Base-by-base conservation (phyloP, 805 yeast species). In the Candida awuae region DNA sequence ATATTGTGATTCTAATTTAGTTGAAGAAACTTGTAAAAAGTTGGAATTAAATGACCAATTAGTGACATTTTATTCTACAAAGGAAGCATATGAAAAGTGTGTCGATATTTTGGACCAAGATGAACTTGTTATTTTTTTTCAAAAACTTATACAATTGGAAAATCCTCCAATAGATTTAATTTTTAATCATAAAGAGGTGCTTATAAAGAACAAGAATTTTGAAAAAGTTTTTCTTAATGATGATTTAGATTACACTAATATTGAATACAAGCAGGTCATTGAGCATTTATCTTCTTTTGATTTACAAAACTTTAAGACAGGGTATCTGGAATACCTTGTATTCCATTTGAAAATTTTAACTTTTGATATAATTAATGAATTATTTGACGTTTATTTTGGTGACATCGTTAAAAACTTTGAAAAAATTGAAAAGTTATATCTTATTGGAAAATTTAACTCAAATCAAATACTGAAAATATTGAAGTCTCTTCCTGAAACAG, bases 1-100 rank as follows among this genome's bases (percentile, higher is more conserved):
- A 56, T 65, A 68, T 48, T 86, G 97, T 62, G 79, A 80, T 49
- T 69, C 80, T 4, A 63, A 66, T 2, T 66, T 74, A 2, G 94
- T 85, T 2, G 73, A 74, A 35, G 56, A 61, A 9, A 68, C 73
- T 36, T 67, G 86, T 21, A 56, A 68, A 9, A 53, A 61, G 4
- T 62, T 68, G 7, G 61, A 66, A 3, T 70, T 74, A 52, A 73
- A 73, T 49, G 71, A 71, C 23, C 96, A 86, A 50, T 64, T 88
- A 30, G 69, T 85, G 8, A 94, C 84, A 51, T 88, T 84, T 52
- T 84, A 81, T 49, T 77, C 65, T 48, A 74, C 80, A n/a, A 65
- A 80, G 37, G 54, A 61, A 1, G 54, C 71, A 34, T 95, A 86
- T 57, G 62, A 64, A 7, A 75, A 78, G 37, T 94, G 96, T 0